Base-by-base conservation (phyloP, 1,284 basidiomycete species). In the Crucibulum parvulum region DNA sequence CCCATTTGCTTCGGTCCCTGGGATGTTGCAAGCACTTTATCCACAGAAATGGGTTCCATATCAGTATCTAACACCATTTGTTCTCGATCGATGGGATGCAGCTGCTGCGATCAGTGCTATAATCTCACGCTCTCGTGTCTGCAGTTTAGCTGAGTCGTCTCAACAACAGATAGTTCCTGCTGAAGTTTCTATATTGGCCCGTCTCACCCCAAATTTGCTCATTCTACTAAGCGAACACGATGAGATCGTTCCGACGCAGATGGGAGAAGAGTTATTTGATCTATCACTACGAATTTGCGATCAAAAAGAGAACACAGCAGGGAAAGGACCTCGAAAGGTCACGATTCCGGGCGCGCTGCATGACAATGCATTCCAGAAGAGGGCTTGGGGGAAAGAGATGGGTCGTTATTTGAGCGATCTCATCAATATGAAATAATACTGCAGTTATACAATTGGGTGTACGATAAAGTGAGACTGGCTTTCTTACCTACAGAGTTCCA, bases 11-110 rank as follows among this genome's bases (percentile, higher is more conserved):
- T 83, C 81, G 6, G 78, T 85, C n/a, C 80, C 81, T 0, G 77
- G 67, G 24, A 85, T 86, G 84, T 75, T 85, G 3, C 68, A 71
- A 18, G 78, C 81, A 6, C 68, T 86, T 4, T 86, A 86, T 61
- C 81, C 84, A 0, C 77, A 81, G 53, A 69, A 67, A 35, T 84
- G 82, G 83, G 61, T 85, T 6, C 84, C 83, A 0, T 85, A 85
- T 60, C 81, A 76, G 37, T 79, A 83, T 62, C 76, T 85, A 38
- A 76, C 76, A 3, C 73, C 75, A 0, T 69, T 83, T 34, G 80
- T 76, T 1, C 78, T 75, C 58, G 84, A 85, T 64, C 71, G 72
- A 51, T 85, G 84, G 84, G 80, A 85, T 65, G 82, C 82, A 2
- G 13, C 31, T 7, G 11, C 50, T 11, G 9, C 7, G 31, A 7